phyloP scores from a whole-genome alignment of 495 filamentous ascomycete genomes.

The Trichoderma orchidacearum region DNA sequence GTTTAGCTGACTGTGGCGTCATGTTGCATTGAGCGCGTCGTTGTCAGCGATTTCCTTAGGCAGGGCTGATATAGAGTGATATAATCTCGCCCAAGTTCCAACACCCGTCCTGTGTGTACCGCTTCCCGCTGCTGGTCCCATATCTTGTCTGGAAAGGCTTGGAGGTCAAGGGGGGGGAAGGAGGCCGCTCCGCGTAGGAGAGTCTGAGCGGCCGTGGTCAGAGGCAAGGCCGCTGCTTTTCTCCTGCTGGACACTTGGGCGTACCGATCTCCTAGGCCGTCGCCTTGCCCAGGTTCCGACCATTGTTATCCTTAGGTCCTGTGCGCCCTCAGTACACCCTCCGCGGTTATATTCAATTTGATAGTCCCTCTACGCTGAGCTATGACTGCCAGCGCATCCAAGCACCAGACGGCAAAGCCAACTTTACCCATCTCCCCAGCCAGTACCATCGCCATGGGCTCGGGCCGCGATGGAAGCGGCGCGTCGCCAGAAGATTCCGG shows the following conservation, averaged over 20 bases:
- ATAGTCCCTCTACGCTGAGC: too few relatives aligned
- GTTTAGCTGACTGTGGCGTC: not conserved
- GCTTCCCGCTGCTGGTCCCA: not conserved
- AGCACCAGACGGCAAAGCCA: conserved; percentile 7
- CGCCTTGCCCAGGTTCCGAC: too few relatives aligned
- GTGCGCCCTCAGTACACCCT: too few relatives aligned
- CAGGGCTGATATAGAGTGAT: not conserved
- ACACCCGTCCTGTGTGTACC: not conserved
- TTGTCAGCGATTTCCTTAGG: not conserved
- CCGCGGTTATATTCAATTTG: too few relatives aligned
- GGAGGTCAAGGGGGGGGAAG: not conserved
- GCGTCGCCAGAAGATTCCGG: conserved; percentile 18
- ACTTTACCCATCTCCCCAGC: conserved; percentile 18
- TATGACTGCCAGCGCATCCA: not conserved
- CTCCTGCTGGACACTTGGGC: not conserved
- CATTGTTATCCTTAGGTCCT: too few relatives aligned
- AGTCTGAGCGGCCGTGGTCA: not conserved
- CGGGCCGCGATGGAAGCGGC: conserved; percentile 14
- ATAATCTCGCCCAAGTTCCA: not conserved
- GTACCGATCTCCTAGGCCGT: too few relatives aligned
- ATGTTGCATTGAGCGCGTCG: not conserved
- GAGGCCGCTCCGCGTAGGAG: not conserved
- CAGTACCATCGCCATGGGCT: conserved; percentile 23
- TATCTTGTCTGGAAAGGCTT: not conserved
- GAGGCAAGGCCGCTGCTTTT: not conserved